Base-by-base conservation (phyloP, 2,329 filamentous ascomycete genomes). In the Phaeosphaeriaceae sp. region DNA sequence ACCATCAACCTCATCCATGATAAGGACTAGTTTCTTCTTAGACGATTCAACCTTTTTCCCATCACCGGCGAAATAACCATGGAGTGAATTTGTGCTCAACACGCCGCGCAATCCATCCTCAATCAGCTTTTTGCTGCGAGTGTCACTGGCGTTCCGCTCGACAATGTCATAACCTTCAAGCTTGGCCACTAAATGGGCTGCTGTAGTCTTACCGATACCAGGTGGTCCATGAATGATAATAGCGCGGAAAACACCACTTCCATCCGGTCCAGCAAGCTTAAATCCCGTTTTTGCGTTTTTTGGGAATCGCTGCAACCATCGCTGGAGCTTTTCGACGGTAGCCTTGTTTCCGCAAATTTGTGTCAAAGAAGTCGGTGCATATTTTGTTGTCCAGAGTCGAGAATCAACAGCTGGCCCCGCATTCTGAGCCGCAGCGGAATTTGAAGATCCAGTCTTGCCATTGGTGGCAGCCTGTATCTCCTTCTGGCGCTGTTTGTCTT, bases 1-100 rank as follows among this genome's bases (percentile, higher is more conserved):
- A 43, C 94, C 94, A 66, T 99, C 94, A 4, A 99, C 94, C 75
- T 99, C 94, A 63, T 99, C 94, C 94, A 99, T 97, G 75, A 99
- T 91, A 40, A 99, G 78, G 5, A 97, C 90, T 28, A 97, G 86
- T 63, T 97, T 97, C 79, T 95, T 96, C 79, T 94, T 97, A 13
- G 81, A 81, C 4, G 79, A 76, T 36, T 97, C 88, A 3, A 96
- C 86, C 48, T 87, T 83, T 74, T 94, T 90, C 18, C 89, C 89
- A 47, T 92, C 89, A 2, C 86, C 86, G 6, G 92, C 86, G 72
- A 97, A 99, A 74, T 89, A 99, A 1, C 94, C 94, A 48, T 92
- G 82, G 11, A 99, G 79, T 17, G 93, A 97, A 0, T 88, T 97
- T 45, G 96, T 97, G 72, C 94, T 92, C 69, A 99, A 84, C 8